Evolutionary conservation across 2,329 filamentous ascomycete species (phyloP).

Genomic region (Lizonia empirigonia): DNA sequence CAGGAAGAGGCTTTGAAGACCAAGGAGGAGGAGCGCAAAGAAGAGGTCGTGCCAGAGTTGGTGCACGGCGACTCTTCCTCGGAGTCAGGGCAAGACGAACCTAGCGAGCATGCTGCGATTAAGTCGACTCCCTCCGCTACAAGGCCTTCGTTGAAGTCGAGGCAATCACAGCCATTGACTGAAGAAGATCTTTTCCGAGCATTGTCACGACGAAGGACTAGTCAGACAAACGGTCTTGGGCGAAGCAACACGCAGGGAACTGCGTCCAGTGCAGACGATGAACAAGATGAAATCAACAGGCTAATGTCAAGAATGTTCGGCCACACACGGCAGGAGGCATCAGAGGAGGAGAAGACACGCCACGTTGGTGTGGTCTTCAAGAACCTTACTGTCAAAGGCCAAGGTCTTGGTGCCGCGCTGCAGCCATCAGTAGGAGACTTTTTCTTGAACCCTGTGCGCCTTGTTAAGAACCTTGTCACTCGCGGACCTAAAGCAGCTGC

Average conservation of each 20-base stretch:
- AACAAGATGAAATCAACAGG: slow-evolving; percentile 62
- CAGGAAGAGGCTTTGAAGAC: background rate
- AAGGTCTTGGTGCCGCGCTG: slow-evolving; percentile 65
- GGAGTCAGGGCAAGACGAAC: slow-evolving; percentile 31
- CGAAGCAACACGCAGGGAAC: slow-evolving; percentile 33
- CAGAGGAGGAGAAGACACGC: slow-evolving; percentile 71
- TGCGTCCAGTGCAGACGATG: slow-evolving; percentile 40
- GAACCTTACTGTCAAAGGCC: slow-evolving; percentile 66
- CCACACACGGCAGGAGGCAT: slow-evolving; percentile 65
- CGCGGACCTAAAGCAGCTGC: slow-evolving; percentile 48
- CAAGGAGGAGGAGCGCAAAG: slow-evolving; percentile 12
- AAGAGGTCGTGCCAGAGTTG: slow-evolving; percentile 21
- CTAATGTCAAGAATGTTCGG: slow-evolving; percentile 76
- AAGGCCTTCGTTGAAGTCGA: slow-evolving; percentile 29
- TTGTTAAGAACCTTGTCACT: slow-evolving; percentile 59
- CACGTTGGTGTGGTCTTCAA: slow-evolving; percentile 72
- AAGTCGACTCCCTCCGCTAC: slow-evolving; percentile 24
- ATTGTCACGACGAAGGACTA: slow-evolving; percentile 58
- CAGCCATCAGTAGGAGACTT: slow-evolving; percentile 67
- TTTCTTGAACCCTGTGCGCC: slow-evolving; percentile 61
- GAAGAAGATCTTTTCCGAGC: slow-evolving; percentile 61
- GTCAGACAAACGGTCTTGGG: slow-evolving; percentile 27
- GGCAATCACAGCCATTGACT: slow-evolving; percentile 42
- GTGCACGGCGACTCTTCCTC: slow-evolving; percentile 18
- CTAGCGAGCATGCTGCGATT: slow-evolving; percentile 26